Evolutionary conservation across 768 basidiomycete species (phyloP).

Genomic region (Galerina marginata): DNA sequence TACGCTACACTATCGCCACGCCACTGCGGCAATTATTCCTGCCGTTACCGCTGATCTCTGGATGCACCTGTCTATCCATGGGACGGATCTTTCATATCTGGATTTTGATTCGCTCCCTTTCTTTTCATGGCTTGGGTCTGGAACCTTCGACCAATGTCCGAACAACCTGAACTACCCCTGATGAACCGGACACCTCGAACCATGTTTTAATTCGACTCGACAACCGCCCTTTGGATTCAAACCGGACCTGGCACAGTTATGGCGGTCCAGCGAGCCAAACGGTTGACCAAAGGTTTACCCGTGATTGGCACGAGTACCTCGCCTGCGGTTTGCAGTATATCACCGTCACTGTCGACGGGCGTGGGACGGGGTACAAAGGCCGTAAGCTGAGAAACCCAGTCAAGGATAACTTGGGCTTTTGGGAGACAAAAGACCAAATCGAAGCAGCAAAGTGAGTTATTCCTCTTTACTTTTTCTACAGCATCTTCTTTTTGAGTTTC

Average conservation of each 20-base stretch:
- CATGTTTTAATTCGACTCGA: constrained; percentile 2
- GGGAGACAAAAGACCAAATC: constrained; percentile 90
- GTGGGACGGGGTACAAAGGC: constrained; percentile 94
- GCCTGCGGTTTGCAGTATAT: constrained; percentile 84
- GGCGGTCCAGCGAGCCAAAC: constrained; percentile 90
- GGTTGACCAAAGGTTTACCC: constrained; percentile 66
- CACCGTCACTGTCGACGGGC: constrained; percentile 87
- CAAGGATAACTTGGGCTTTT: constrained; percentile 87
- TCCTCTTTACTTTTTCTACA: background rate
- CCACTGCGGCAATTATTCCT: no score
- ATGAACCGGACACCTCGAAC: background rate
- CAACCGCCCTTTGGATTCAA: background rate
- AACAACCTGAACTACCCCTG: no score
- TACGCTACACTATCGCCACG: no score
- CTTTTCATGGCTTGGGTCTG: background rate
- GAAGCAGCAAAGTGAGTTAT: constrained; percentile 76
- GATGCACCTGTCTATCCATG: background rate
- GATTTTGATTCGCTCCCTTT: background rate
- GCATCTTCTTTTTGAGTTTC: background rate
- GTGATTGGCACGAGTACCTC: constrained; percentile 90
- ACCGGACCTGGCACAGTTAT: constrained; percentile 54
- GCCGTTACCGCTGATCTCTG: no score
- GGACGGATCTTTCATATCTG: background rate
- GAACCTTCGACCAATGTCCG: background rate
- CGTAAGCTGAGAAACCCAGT: constrained; percentile 84